A percentile compares a stretch with the other conserved stretches of the same genome.
Evolutionary conservation across 495 filamentous ascomycete species (phyloP).

Genomic region (Xylaria acuta): DNA sequence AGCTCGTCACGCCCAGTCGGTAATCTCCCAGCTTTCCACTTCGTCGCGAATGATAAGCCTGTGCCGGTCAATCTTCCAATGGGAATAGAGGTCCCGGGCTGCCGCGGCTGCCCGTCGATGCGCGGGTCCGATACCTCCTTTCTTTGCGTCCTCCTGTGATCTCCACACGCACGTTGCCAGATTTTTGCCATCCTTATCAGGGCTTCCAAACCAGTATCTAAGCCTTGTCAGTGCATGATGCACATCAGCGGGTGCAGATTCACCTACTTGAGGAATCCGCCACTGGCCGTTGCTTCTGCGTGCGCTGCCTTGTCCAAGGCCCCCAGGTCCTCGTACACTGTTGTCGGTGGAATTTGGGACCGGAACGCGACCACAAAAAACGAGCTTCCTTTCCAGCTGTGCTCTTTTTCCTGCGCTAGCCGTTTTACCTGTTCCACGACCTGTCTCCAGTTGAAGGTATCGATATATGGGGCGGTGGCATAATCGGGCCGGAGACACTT

Average conservation of each 20-base stretch:
- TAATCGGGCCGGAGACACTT: conserved; percentile 70
- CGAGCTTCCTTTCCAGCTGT: conserved; percentile 64
- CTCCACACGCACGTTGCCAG: conserved; percentile 83
- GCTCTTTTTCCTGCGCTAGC: conserved; percentile 51
- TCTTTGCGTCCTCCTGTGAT: conserved; percentile 68
- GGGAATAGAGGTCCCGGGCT: conserved; percentile 58
- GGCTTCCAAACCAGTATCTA: conserved; percentile 80
- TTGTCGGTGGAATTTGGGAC: conserved; percentile 67
- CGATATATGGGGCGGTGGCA: conserved; percentile 74
- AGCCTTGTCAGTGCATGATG: conserved; percentile 33
- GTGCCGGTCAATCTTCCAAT: conserved; percentile 70
- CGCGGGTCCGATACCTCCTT: conserved; percentile 67
- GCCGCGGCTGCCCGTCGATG: conserved; percentile 59
- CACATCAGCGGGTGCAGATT: conserved; percentile 29
- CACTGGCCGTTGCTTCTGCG: conserved; percentile 74
- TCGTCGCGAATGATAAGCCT: conserved; percentile 64
- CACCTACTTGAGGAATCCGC: conserved; percentile 81
- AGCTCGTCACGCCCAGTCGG: conserved; percentile 57
- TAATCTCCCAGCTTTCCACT: conserved; percentile 63
- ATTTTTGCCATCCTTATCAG: conserved; percentile 68
- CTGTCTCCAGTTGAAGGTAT: conserved; percentile 78
- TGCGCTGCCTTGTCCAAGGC: conserved; percentile 77
- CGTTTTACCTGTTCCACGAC: conserved; percentile 62
- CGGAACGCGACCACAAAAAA: conserved; percentile 89
- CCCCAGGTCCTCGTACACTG: conserved; percentile 66